These are phyloP conservation scores for Lichtheimia corymbifera DNA, from an alignment of 371 early-diverging fungal genomes.

Conservation along the genomic window DNA sequence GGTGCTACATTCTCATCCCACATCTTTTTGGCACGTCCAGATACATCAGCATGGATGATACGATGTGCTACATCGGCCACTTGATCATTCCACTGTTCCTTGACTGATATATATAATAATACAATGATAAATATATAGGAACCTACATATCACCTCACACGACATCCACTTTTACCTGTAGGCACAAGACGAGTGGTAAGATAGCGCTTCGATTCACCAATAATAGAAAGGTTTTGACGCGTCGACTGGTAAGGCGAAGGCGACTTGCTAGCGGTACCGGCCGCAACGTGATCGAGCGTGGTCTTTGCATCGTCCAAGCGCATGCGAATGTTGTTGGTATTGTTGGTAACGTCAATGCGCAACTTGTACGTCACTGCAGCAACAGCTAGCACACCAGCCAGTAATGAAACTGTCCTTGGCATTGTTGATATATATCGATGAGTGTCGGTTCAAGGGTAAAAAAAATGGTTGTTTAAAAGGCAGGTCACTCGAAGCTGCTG, in stretches of 20 bases:
- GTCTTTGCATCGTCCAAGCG: slow-evolving; percentile 22
- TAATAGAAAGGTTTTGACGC: slow-evolving; percentile 9
- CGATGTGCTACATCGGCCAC: slow-evolving; percentile 27
- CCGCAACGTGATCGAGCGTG: slow-evolving; percentile 23
- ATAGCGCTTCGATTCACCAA: slow-evolving; percentile 22
- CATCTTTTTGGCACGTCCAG: slow-evolving; percentile 18
- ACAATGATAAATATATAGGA: background rate
- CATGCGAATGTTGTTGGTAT: slow-evolving; percentile 20
- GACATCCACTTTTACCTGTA: slow-evolving; percentile 16
- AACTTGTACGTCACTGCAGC: slow-evolving; percentile 38
- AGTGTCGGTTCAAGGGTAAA: no score
- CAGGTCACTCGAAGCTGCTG: no score
- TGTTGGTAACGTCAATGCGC: slow-evolving; percentile 19
- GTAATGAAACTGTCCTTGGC: slow-evolving; percentile 31
- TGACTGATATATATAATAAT: slow-evolving; percentile 28
- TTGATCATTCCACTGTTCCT: slow-evolving; percentile 44
- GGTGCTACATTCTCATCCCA: slow-evolving; percentile 30
- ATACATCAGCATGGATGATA: slow-evolving; percentile 34
- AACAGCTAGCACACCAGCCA: slow-evolving; percentile 34
- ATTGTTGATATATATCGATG: slow-evolving; percentile 14
- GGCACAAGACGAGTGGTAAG: slow-evolving; percentile 20
- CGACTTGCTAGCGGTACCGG: slow-evolving; percentile 18
- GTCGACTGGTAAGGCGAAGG: slow-evolving; percentile 1
- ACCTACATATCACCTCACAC: no score
- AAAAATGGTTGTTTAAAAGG: no score